Evolutionary conservation across 176 grass and related monocot species (phyloP).

Genomic region (Rhynchospora tenuis): DNA sequence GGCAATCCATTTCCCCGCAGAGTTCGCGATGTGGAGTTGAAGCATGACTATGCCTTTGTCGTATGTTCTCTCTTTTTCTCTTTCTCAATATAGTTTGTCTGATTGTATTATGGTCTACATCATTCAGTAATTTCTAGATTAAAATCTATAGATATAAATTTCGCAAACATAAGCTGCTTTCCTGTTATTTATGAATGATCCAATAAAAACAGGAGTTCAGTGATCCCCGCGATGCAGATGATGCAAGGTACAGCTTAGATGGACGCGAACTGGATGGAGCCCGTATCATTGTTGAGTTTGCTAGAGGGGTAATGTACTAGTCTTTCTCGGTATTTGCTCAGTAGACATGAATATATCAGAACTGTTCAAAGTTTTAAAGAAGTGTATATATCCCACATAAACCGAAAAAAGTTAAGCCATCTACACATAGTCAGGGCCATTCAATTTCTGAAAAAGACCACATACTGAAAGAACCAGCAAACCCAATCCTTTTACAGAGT

Average conservation of each 20-base stretch:
- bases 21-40: slow-evolving; percentile 99
- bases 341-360: background rate
- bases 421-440: background rate
- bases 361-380: no score
- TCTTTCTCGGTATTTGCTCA: background rate
- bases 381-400: background rate
- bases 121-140: background rate
- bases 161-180: slow-evolving; percentile 3
- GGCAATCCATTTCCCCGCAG: slow-evolving; percentile 71
- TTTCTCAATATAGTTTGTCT: background rate
- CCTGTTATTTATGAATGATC: background rate
- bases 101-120: background rate
- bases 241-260: slow-evolving; percentile 80
- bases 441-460: background rate
- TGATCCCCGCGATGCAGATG: slow-evolving; percentile 91
- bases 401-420: background rate
- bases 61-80: slow-evolving; percentile 43
- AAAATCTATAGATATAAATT: background rate
- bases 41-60: slow-evolving; percentile 98
- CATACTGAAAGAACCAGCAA: background rate
- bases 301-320: slow-evolving; percentile 64
- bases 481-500: background rate
- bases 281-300: slow-evolving; percentile 86
- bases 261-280: slow-evolving; percentile 92
- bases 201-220: slow-evolving; percentile 65